Evolutionary conservation across 2,329 filamentous ascomycete species (phyloP).

Genomic region (Leptographium procerum): DNA sequence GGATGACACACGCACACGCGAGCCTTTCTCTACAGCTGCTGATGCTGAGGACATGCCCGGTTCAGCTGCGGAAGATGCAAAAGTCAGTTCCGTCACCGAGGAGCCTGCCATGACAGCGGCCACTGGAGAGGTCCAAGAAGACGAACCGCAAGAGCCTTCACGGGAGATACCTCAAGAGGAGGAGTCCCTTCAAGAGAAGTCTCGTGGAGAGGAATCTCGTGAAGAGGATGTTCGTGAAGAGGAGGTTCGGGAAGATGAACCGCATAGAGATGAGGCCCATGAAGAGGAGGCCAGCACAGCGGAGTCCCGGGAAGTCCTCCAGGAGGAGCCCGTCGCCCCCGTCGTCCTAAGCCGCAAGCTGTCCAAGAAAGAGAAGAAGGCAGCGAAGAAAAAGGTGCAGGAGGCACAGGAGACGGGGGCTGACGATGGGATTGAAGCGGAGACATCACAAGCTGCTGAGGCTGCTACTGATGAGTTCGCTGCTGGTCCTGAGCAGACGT

Average conservation of each 20-base stretch:
- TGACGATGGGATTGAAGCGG: neutral
- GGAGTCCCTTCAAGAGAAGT: neutral
- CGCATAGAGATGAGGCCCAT: neutral
- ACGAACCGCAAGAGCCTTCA: neutral
- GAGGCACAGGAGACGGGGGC: neutral
- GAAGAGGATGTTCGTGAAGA: neutral
- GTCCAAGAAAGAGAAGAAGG: slow-evolving; percentile 3
- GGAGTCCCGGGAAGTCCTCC: neutral
- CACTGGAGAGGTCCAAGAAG: neutral
- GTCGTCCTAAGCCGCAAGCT: neutral
- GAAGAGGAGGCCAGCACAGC: neutral
- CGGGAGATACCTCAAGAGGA: neutral
- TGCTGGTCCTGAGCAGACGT: neutral
- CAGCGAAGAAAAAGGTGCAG: neutral
- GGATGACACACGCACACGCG: too few relatives aligned
- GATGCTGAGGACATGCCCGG: neutral
- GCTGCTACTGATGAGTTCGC: neutral
- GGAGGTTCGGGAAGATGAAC: too few relatives aligned
- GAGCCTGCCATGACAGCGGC: neutral
- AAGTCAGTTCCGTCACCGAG: neutral
- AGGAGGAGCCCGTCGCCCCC: neutral
- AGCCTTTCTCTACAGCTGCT: neutral
- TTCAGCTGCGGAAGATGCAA: neutral
- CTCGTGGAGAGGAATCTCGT: neutral
- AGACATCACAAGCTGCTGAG: neutral